These are phyloP conservation scores for Thalia dealbata DNA, from an alignment of 176 grass and related monocot genomes.

Conservation along the genomic window DNA sequence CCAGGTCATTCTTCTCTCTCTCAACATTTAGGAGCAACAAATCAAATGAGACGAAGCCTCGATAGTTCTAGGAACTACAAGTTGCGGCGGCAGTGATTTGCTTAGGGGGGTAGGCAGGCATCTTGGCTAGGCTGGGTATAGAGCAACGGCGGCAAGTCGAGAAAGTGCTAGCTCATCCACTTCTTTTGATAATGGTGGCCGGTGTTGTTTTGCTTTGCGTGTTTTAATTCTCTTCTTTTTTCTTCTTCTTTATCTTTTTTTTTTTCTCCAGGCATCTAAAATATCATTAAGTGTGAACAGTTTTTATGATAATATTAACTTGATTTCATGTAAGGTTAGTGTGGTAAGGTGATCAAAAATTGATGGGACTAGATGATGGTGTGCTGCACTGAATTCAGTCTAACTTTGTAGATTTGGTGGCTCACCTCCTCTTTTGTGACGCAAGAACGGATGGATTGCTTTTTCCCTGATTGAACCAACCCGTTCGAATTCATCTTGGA, in stretches of 20 bases:
- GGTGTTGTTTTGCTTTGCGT: neutral
- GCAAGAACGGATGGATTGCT: neutral
- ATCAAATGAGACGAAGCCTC: conserved; percentile 68
- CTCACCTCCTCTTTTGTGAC: neutral
- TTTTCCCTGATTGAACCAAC: too few relatives aligned
- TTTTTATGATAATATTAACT: neutral
- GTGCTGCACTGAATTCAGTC: neutral
- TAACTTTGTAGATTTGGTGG: neutral
- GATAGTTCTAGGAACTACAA: conserved; percentile 38
- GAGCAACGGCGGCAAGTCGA: conserved; percentile 34
- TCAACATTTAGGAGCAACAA: conserved; percentile 99
- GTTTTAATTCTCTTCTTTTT: neutral
- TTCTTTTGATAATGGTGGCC: neutral
- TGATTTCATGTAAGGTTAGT: conserved; percentile 1
- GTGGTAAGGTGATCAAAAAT: neutral
- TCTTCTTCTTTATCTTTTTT: neutral
- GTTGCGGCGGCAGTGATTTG: conserved; percentile 1
- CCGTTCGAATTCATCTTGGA: too few relatives aligned
- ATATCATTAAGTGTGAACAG: neutral
- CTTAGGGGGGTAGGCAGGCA: neutral
- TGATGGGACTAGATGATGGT: neutral
- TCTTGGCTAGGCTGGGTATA: conserved; percentile 21
- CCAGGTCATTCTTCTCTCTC: conserved; percentile 95
- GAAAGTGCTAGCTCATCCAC: neutral
- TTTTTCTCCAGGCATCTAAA: neutral